Percentiles rank a stretch among this genome's conserved stretches.
Evolutionary conservation across 2,329 filamentous ascomycete species (phyloP).

Genomic region (Curvularia lunata): DNA sequence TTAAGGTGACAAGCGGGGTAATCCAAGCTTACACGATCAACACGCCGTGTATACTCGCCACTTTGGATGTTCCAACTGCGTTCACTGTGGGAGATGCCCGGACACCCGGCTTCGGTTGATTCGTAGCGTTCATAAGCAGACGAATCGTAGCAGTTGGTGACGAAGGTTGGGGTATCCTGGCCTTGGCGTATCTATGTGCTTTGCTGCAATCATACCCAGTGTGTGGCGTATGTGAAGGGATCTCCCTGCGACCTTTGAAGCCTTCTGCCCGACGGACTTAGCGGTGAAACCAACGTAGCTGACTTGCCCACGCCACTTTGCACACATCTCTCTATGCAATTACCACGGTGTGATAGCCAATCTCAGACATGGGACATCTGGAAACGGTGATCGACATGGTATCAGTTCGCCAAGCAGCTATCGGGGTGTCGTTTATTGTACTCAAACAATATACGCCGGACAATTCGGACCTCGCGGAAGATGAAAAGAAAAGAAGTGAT

Average conservation of each 20-base stretch:
- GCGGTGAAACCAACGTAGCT: constrained; percentile 22
- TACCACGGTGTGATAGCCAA: constrained; percentile 8
- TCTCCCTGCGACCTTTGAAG: constrained; percentile 26
- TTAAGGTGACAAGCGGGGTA: constrained; percentile 18
- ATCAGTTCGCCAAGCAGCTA: constrained; percentile 20
- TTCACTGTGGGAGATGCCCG: constrained; percentile 8
- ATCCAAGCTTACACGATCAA: constrained; percentile 10
- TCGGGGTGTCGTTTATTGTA: constrained; percentile 9
- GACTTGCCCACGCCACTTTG: constrained; percentile 13
- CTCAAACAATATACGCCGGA: constrained; percentile 8
- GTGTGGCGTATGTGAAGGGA: constrained; percentile 18
- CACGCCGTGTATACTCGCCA: constrained; percentile 10
- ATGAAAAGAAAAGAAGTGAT: constrained; percentile 7
- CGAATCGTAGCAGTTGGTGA: background rate
- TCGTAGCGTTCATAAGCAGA: constrained; percentile 5
- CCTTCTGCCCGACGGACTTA: constrained; percentile 13
- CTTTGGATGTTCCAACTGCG: constrained; percentile 4
- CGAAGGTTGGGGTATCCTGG: background rate
- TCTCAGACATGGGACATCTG: constrained; percentile 9
- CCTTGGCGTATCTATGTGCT: constrained; percentile 8
- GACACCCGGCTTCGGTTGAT: constrained; percentile 4
- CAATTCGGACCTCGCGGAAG: constrained; percentile 3
- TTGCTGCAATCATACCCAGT: constrained; percentile 28
- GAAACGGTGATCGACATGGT: constrained; percentile 26
- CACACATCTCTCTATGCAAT: constrained; percentile 12